These are phyloP conservation scores for Neonectria ditissima DNA, from an alignment of 2,329 filamentous ascomycete species.

Conservation along the genomic window DNA sequence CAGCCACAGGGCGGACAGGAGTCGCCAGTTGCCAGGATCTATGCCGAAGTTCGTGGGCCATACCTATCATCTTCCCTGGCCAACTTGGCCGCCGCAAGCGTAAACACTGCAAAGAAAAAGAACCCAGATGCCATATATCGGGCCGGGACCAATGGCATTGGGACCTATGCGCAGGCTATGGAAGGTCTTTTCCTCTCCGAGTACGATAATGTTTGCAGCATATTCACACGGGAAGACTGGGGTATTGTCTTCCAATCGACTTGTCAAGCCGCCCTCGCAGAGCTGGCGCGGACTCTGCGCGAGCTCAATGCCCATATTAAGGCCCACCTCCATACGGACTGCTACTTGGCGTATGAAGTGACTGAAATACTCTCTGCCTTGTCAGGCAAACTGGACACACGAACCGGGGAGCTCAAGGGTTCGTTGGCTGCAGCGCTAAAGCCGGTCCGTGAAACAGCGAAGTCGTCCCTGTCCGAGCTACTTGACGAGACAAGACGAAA, in stretches of 20 bases:
- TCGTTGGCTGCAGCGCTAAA: slow-evolving; percentile 87
- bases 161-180: slow-evolving; percentile 87
- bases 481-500: slow-evolving; percentile 84
- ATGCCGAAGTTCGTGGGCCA: slow-evolving; percentile 85
- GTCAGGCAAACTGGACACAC: slow-evolving; percentile 81
- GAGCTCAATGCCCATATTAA: slow-evolving; percentile 94
- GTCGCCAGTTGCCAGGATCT: slow-evolving; percentile 82
- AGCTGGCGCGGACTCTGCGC: slow-evolving; percentile 85
- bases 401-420: slow-evolving; percentile 86
- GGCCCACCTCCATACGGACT: slow-evolving; percentile 87
- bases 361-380: slow-evolving; percentile 88
- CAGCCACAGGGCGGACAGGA: slow-evolving; percentile 67
- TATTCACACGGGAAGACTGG: slow-evolving; percentile 91
- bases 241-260: slow-evolving; percentile 81
- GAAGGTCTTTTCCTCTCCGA: slow-evolving; percentile 90
- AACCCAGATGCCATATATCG: slow-evolving; percentile 86
- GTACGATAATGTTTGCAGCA: slow-evolving; percentile 88
- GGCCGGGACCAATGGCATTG: slow-evolving; percentile 90
- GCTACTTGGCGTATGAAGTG: slow-evolving; percentile 94
- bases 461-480: slow-evolving; percentile 83
- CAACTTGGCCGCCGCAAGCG: slow-evolving; percentile 87
- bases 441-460: slow-evolving; percentile 91
- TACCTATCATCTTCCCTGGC: slow-evolving; percentile 86
- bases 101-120: slow-evolving; percentile 86
- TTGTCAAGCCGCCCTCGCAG: slow-evolving; percentile 80